Percentiles rank a stretch among this genome's conserved stretches.
Evolutionary conservation across 306 rosid species (phyloP).

Genomic region (Astragalus glycyphyllos): DNA sequence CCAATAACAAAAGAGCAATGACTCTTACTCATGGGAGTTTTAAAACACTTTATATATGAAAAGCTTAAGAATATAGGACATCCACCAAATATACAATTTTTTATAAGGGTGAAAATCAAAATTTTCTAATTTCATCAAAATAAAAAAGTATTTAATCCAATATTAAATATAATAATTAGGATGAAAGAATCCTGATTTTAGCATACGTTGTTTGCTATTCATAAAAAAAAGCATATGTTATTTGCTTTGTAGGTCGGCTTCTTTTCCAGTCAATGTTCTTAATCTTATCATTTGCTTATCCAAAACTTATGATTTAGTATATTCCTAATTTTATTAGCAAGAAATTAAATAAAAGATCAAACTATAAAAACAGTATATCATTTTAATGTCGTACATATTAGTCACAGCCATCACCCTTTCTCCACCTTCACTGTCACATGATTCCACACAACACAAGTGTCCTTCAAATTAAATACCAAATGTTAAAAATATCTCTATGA

Average conservation of each 20-base stretch:
- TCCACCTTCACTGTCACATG: slow-evolving; percentile 52
- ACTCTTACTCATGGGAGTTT: too few relatives aligned
- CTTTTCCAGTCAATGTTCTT: slow-evolving; percentile 3
- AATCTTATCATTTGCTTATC: slow-evolving; percentile 15
- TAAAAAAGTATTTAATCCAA: too few relatives aligned
- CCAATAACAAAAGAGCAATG: too few relatives aligned
- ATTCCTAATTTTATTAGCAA: slow-evolving; percentile 36
- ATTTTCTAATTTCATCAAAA: too few relatives aligned
- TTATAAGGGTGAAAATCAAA: too few relatives aligned
- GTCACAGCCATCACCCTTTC: slow-evolving; percentile 5
- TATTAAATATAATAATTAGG: too few relatives aligned
- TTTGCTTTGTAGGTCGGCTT: slow-evolving; percentile 26
- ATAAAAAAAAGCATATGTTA: not conserved
- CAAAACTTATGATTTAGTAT: slow-evolving; percentile 32
- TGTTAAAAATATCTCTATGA: not conserved
- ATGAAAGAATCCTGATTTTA: slow-evolving; percentile 13
- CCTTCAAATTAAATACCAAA: slow-evolving; percentile 39
- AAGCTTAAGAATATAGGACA: too few relatives aligned
- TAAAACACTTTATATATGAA: too few relatives aligned
- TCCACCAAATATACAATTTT: too few relatives aligned
- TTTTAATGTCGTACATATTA: not conserved
- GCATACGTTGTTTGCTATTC: slow-evolving; percentile 32
- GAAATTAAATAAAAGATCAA: slow-evolving; percentile 31
- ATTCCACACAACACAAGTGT: slow-evolving; percentile 46
- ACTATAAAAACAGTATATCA: not conserved